Conservation (phyloP, 495 filamentous ascomycete genomes). For the Chaetomium tenue region DNA sequence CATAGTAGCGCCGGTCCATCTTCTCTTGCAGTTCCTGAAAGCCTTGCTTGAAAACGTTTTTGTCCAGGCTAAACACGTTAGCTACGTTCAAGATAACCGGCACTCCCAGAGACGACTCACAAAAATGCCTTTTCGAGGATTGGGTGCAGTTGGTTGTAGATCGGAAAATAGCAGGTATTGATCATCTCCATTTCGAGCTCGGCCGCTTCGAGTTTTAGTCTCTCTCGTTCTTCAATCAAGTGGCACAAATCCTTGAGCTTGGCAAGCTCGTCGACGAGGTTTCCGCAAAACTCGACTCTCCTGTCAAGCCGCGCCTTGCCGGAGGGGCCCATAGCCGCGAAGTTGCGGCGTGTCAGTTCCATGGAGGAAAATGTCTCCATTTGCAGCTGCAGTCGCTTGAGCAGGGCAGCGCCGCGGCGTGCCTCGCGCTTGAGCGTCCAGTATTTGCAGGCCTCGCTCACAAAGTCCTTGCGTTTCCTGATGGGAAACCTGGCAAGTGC, state of each 20-base stretch:
- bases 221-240: conserved; percentile 68
- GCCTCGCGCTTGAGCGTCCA: conserved; percentile 98
- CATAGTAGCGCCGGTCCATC: conserved; percentile 70
- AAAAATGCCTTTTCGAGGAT: conserved; percentile 72
- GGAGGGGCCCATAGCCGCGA: conserved; percentile 81
- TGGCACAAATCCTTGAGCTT: conserved; percentile 66
- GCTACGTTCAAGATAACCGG: not conserved
- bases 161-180: conserved; percentile 86
- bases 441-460: conserved; percentile 89
- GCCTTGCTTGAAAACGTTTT: conserved; percentile 65
- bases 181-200: conserved; percentile 72
- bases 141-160: conserved; percentile 71
- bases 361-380: conserved; percentile 94
- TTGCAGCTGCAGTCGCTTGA: conserved; percentile 90
- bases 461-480: conserved; percentile 83
- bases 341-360: conserved; percentile 92
- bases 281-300: conserved; percentile 82
- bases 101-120: conserved; percentile 48
- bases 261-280: conserved; percentile 71
- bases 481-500: conserved; percentile 78
- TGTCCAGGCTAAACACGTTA: conserved; percentile 64
- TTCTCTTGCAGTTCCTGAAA: conserved; percentile 61
- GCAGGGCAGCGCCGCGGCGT: conserved; percentile 79
- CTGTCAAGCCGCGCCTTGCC: conserved; percentile 74
- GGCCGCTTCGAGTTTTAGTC: conserved; percentile 68